Percentiles rank a stretch among this genome's conserved stretches.
Conservation (phyloP, 1,284 basidiomycete genomes). For the Pisolithus thermaeus region DNA sequence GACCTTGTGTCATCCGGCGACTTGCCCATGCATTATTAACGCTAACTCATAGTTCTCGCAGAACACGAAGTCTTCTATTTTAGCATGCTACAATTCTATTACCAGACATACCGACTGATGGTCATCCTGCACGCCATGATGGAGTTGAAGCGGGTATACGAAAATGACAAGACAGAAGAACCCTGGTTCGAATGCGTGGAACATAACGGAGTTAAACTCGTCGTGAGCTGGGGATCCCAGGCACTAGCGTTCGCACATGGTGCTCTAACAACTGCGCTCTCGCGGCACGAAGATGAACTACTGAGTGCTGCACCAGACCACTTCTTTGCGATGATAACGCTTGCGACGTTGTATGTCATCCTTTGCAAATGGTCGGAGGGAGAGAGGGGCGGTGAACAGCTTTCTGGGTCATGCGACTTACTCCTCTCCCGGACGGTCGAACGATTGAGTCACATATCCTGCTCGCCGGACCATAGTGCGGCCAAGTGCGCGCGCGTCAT, state of each 20-base stretch:
- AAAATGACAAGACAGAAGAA: conserved; percentile 11
- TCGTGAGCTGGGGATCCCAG: conserved; percentile 35
- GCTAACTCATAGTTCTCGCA: conserved; percentile 32
- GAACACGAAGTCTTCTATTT: conserved; percentile 37
- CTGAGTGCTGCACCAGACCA: conserved; percentile 38
- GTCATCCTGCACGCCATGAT: conserved; percentile 34
- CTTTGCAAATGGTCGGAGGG: conserved; percentile 35
- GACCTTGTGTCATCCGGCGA: background rate
- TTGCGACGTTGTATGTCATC: conserved; percentile 37
- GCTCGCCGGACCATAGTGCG: conserved; percentile 35
- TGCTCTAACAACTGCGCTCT: conserved; percentile 30
- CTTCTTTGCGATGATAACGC: conserved; percentile 37
- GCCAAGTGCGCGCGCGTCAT: conserved; percentile 38
- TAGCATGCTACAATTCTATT: conserved; percentile 33
- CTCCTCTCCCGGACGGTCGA: conserved; percentile 32
- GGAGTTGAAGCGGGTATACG: conserved; percentile 28
- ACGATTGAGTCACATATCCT: conserved; percentile 28
- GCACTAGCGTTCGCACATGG: conserved; percentile 34
- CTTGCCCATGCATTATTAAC: conserved; percentile 14
- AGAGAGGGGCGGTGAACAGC: conserved; percentile 27
- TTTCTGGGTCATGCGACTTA: conserved; percentile 34
- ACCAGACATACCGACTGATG: conserved; percentile 33
- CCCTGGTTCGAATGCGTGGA: conserved; percentile 32
- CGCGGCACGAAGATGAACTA: conserved; percentile 28
- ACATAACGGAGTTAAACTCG: conserved; percentile 30